Conservation (phyloP, 2,329 filamentous ascomycete species). For the Penicillium oxalicum region DNA sequence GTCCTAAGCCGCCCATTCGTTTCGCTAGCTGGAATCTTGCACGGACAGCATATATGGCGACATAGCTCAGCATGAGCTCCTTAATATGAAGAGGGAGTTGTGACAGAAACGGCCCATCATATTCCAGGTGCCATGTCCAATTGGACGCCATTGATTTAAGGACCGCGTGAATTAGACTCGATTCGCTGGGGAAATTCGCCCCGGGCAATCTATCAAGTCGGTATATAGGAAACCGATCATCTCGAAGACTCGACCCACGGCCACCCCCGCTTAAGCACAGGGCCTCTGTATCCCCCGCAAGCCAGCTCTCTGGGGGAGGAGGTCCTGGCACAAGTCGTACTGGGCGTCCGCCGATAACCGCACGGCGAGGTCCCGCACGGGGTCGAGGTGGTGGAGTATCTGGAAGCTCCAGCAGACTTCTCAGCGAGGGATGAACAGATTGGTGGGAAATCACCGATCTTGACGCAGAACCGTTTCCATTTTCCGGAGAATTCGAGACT, state of each 20-base stretch:
- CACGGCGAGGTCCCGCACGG: conserved; percentile 28
- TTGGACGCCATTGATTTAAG: conserved; percentile 51
- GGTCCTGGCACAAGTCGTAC: conserved; percentile 40
- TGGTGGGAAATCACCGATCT: conserved; percentile 22
- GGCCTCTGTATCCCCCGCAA: conserved; percentile 20
- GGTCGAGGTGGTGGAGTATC: conserved; percentile 40
- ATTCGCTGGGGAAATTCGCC: conserved; percentile 28
- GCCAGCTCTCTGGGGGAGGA: conserved; percentile 43
- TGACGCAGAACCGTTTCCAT: conserved; percentile 10
- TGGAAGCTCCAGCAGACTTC: conserved; percentile 41
- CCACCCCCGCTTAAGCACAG: conserved; percentile 4
- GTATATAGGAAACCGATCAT: conserved; percentile 16
- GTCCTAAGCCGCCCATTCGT: conserved; percentile 43
- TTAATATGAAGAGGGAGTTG: conserved; percentile 49
- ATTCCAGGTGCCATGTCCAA: conserved; percentile 53
- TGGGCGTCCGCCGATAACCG: conserved; percentile 29
- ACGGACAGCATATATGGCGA: conserved; percentile 49
- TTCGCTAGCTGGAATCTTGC: conserved; percentile 38
- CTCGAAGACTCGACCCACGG: conserved; percentile 9
- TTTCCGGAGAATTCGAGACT: conserved; percentile 19
- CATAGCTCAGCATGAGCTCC: conserved; percentile 50
- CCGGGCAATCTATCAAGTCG: conserved; percentile 39
- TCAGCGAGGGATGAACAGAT: conserved; percentile 43
- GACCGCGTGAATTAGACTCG: conserved; percentile 47
- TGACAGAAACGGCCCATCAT: conserved; percentile 51